Conservation (phyloP, 805 yeast species). For the Grigorovia yakushimaensis region DNA sequence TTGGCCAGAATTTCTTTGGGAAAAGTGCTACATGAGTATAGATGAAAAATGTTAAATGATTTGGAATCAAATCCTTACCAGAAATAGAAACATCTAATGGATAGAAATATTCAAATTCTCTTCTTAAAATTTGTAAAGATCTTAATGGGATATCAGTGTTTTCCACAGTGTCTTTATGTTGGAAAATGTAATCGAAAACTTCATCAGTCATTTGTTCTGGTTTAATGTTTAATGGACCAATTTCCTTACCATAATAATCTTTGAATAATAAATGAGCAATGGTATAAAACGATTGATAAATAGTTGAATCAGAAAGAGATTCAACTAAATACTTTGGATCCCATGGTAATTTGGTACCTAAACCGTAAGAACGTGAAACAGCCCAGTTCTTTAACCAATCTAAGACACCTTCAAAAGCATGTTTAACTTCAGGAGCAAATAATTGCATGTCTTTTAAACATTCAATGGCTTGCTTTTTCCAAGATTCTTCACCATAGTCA, state of each 20-base stretch:
- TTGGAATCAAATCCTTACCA: conserved; percentile 95
- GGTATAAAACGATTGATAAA: conserved; percentile 92
- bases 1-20: conserved; percentile 88
- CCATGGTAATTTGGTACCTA: conserved; percentile 95
- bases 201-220: conserved; percentile 87
- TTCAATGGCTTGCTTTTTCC: conserved; percentile 77
- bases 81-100: conserved; percentile 88
- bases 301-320: conserved; percentile 90
- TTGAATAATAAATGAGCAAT: conserved; percentile 76
- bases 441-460: conserved; percentile 70
- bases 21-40: conserved; percentile 88
- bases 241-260: conserved; percentile 71
- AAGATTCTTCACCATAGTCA: conserved; percentile 89
- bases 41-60: conserved; percentile 92
- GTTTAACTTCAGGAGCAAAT: conserved; percentile 71
- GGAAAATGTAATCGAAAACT: conserved; percentile 85
- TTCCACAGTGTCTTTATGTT: conserved; percentile 50
- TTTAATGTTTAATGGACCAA: conserved; percentile 63
- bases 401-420: conserved; percentile 88
- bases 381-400: conserved; percentile 99
- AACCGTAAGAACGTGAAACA: conserved; percentile 89
- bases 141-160: conserved; percentile 49
- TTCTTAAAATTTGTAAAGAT: conserved; percentile 63
- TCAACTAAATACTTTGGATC: conserved; percentile 88
- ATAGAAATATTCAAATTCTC: conserved; percentile 94